These are phyloP conservation scores for Pilaira anomala DNA, from an alignment of 192 early-diverging fungal species.

Conservation along the genomic window DNA sequence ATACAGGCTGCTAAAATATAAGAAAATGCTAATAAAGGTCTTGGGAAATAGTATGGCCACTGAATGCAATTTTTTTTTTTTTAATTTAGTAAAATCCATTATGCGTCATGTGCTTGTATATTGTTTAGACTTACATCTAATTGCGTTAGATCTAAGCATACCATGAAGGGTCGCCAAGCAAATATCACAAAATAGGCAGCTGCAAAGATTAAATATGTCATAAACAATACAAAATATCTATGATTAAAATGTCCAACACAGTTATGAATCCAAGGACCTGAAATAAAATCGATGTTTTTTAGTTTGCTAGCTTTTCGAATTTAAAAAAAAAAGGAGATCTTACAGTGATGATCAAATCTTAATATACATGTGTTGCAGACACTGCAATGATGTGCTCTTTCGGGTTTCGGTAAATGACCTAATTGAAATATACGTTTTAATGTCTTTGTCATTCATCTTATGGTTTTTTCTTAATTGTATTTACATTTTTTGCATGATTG, in stretches of 20 bases:
- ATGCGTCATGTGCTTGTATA: not conserved
- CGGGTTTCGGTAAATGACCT: constrained; percentile 70
- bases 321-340: not conserved
- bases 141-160: constrained; percentile 40
- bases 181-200: constrained; percentile 47
- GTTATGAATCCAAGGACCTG: constrained; percentile 77
- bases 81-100: not conserved
- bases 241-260: constrained; percentile 78
- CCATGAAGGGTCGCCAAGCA: constrained; percentile 46
- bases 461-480: not conserved
- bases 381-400: constrained; percentile 78
- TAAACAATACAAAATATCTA: constrained; percentile 71
- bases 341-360: constrained; percentile 68
- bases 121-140: constrained; percentile 32
- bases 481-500: constrained; percentile 41
- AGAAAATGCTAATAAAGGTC: constrained; percentile 47
- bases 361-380: constrained; percentile 72
- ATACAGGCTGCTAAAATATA: constrained; percentile 53
- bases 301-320: not conserved
- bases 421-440: not conserved
- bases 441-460: not conserved
- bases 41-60: constrained; percentile 57
- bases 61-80: constrained; percentile 1
- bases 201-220: constrained; percentile 52
- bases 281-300: not conserved